Evolutionary conservation across 2,329 filamentous ascomycete genomes (phyloP).

Genomic region (Podosphaera leucotricha): DNA sequence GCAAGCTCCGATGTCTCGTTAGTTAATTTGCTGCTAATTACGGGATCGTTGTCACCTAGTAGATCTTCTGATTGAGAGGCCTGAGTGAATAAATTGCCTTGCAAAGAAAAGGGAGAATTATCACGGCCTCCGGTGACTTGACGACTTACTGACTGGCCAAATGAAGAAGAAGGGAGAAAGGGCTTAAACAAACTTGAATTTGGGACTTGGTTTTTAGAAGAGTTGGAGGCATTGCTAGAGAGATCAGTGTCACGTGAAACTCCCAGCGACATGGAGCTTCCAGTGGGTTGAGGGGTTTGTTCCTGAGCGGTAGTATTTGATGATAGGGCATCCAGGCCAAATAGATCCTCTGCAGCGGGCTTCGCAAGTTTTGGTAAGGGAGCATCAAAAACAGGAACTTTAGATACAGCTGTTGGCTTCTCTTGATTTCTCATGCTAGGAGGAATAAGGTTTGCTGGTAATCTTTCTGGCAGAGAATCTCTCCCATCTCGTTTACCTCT

Average conservation of each 20-base stretch:
- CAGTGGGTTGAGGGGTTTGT: constrained; percentile 44
- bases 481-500: constrained; percentile 42
- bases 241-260: constrained; percentile 13
- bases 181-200: constrained; percentile 43
- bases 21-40: constrained; percentile 68
- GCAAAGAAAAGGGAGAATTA: constrained; percentile 13
- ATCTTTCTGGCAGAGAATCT: constrained; percentile 41
- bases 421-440: constrained; percentile 54
- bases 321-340: constrained; percentile 60
- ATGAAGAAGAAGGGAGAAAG: constrained; percentile 78
- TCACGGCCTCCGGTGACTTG: constrained; percentile 41
- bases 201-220: constrained; percentile 8
- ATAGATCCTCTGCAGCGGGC: constrained; percentile 80
- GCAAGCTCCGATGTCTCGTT: constrained; percentile 80
- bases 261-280: constrained; percentile 37
- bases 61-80: constrained; percentile 50
- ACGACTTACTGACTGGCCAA: constrained; percentile 59
- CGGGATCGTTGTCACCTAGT: constrained; percentile 71
- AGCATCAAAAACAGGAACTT: constrained; percentile 20
- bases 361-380: constrained; percentile 30
- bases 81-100: constrained; percentile 19
- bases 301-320: constrained; percentile 23
- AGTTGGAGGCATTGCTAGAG: constrained; percentile 11
- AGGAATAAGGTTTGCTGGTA: constrained; percentile 64
- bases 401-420: constrained; percentile 22